Percentiles rank a stretch among this genome's conserved stretches.
Conservation (phyloP, 2,329 filamentous ascomycete species). For the Coniochaeta prunicola region DNA sequence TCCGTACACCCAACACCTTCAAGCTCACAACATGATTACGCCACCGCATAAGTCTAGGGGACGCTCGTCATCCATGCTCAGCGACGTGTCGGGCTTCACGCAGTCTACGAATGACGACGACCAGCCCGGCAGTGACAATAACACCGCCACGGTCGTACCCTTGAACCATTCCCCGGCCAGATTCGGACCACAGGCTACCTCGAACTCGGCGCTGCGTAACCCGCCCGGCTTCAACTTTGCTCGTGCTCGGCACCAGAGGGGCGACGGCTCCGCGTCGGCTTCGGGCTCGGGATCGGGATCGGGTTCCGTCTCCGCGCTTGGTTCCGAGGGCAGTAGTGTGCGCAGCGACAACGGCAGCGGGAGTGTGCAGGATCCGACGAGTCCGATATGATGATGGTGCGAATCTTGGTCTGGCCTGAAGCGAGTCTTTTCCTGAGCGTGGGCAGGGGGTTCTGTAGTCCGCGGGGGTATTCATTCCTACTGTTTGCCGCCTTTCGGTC, state of each 20-base stretch:
- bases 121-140: conserved; percentile 19
- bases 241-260: conserved; percentile 10
- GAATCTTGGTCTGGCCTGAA: neutral
- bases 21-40: conserved; percentile 5
- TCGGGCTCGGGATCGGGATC: conserved; percentile 17
- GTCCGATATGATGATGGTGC: conserved; percentile 28
- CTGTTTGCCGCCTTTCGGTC: neutral
- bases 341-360: conserved; percentile 38
- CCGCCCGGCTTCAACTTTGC: conserved; percentile 15
- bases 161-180: conserved; percentile 3
- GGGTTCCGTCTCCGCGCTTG: conserved; percentile 17
- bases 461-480: no score
- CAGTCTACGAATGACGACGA: conserved; percentile 51
- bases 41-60: conserved; percentile 37
- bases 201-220: conserved; percentile 9
- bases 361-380: conserved; percentile 45
- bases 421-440: neutral
- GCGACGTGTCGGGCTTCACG: conserved; percentile 59
- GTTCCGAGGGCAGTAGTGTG: conserved; percentile 26
- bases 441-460: neutral
- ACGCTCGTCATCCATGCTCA: conserved; percentile 60
- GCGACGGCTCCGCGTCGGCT: neutral
- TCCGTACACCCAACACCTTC: conserved; percentile 11
- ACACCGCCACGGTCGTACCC: conserved; percentile 11
- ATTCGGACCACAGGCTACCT: conserved; percentile 4